These are phyloP conservation scores for Chiua sp. DNA, from an alignment of 1,284 basidiomycete species.

Conservation along the genomic window DNA sequence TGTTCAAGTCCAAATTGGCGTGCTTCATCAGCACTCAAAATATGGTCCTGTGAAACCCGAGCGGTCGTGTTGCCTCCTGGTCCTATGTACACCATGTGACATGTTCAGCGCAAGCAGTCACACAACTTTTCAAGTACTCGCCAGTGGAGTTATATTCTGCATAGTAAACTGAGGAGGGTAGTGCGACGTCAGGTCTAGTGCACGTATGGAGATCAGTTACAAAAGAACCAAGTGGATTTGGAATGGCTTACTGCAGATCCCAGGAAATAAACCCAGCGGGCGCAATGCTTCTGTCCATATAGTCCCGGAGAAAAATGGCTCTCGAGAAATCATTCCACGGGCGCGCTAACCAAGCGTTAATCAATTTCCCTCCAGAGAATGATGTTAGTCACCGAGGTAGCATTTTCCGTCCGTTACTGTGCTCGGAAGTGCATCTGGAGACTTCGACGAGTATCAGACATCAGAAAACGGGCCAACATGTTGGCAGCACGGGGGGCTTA, in stretches of 20 bases:
- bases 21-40: slow-evolving; percentile 49
- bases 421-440: slow-evolving; percentile 61
- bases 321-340: slow-evolving; percentile 69
- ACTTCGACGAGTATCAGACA: slow-evolving; percentile 40
- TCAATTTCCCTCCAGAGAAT: neutral
- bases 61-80: slow-evolving; percentile 56
- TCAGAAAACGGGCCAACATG: slow-evolving; percentile 52
- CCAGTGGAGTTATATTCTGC: slow-evolving; percentile 64
- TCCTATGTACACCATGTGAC: slow-evolving; percentile 40
- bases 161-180: slow-evolving; percentile 62
- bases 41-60: slow-evolving; percentile 53
- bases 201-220: neutral
- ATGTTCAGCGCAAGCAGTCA: slow-evolving; percentile 6
- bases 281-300: slow-evolving; percentile 64
- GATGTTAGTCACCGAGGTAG: slow-evolving; percentile 49
- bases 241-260: slow-evolving; percentile 13
- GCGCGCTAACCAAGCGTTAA: slow-evolving; percentile 45
- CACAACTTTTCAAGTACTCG: slow-evolving; percentile 16
- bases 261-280: slow-evolving; percentile 58
- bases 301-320: slow-evolving; percentile 56
- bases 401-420: slow-evolving; percentile 51
- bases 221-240: neutral
- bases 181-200: slow-evolving; percentile 41
- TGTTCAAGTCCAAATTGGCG: slow-evolving; percentile 48
- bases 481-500: slow-evolving; percentile 27